Conservation (phyloP, 805 yeast species). For the Zygosaccharomyces bailii region DNA sequence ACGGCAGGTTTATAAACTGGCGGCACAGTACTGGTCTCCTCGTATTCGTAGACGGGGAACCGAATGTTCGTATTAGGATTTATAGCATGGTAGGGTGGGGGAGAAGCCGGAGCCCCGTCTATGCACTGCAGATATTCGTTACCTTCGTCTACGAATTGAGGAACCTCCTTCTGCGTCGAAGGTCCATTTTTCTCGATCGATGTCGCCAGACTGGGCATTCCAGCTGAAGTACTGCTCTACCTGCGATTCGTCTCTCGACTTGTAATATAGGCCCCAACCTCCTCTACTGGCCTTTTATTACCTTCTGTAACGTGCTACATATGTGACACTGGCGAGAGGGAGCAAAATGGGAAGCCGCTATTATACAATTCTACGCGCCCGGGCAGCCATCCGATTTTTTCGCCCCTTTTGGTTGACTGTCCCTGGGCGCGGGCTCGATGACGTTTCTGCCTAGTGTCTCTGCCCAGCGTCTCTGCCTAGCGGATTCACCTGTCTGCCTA, state of each 20-base stretch:
- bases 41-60: slow-evolving; percentile 38
- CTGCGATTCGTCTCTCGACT: not conserved
- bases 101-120: slow-evolving; percentile 39
- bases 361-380: not conserved
- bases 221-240: not conserved
- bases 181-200: not conserved
- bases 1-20: slow-evolving; percentile 71
- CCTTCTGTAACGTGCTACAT: not conserved
- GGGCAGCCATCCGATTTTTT: not conserved
- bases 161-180: slow-evolving; percentile 4
- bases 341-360: not conserved
- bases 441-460: not conserved
- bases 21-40: slow-evolving; percentile 40
- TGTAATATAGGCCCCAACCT: not conserved
- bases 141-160: slow-evolving; percentile 11
- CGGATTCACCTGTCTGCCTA: not conserved
- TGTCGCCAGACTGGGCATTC: slow-evolving; percentile 5
- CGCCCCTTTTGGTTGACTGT: not conserved
- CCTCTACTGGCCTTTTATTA: too few relatives aligned
- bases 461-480: not conserved
- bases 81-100: slow-evolving; percentile 31
- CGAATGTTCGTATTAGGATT: slow-evolving; percentile 29
- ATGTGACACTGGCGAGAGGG: not conserved
- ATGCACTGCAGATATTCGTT: slow-evolving; percentile 33
- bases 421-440: not conserved